phyloP scores from a whole-genome alignment of 2,329 filamentous ascomycete genomes.

The Diaporthe helianthi region DNA sequence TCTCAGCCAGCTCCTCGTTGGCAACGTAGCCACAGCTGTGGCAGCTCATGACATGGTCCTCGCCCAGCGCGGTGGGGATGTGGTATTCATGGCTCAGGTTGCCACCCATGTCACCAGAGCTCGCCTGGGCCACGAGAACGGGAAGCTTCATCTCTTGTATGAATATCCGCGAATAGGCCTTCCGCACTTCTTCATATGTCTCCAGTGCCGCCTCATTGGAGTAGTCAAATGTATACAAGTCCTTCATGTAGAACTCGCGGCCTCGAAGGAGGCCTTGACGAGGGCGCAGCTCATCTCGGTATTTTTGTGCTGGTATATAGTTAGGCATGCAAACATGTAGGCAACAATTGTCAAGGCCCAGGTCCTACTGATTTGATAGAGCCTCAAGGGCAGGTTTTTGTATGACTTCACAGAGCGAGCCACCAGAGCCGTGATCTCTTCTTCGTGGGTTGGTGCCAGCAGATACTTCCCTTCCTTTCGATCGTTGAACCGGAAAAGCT shows the following conservation, averaged over 20 bases:
- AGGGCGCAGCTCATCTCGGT: slow-evolving; percentile 89
- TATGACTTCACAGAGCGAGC: slow-evolving; percentile 78
- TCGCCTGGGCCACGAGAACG: slow-evolving; percentile 84
- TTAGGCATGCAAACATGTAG: not conserved
- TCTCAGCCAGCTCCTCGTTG: slow-evolving; percentile 83
- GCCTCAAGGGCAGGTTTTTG: slow-evolving; percentile 80
- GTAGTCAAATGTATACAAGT: slow-evolving; percentile 93
- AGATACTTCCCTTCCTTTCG: slow-evolving; percentile 78
- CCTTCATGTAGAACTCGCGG: slow-evolving; percentile 97
- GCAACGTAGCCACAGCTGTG: slow-evolving; percentile 75
- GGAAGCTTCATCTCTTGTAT: slow-evolving; percentile 78
- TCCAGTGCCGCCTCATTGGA: slow-evolving; percentile 71
- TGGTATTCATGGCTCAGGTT: slow-evolving; percentile 95
- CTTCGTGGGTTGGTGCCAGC: slow-evolving; percentile 92
- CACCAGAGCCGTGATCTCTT: slow-evolving; percentile 89
- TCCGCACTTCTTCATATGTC: slow-evolving; percentile 79
- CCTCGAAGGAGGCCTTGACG: slow-evolving; percentile 86
- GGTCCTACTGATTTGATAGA: slow-evolving; percentile 85
- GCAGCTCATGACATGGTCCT: slow-evolving; percentile 85
- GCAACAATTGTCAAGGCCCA: no score
- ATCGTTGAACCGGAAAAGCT: slow-evolving; percentile 84
- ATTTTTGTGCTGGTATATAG: slow-evolving; percentile 74
- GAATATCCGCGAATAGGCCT: slow-evolving; percentile 79
- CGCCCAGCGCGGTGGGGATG: slow-evolving; percentile 78
- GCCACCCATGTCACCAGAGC: slow-evolving; percentile 96